A percentile compares a stretch with the other conserved stretches of the same genome.
These are phyloP conservation scores for Pichia membranifaciens DNA, from an alignment of 805 yeast species.

Conservation along the genomic window DNA sequence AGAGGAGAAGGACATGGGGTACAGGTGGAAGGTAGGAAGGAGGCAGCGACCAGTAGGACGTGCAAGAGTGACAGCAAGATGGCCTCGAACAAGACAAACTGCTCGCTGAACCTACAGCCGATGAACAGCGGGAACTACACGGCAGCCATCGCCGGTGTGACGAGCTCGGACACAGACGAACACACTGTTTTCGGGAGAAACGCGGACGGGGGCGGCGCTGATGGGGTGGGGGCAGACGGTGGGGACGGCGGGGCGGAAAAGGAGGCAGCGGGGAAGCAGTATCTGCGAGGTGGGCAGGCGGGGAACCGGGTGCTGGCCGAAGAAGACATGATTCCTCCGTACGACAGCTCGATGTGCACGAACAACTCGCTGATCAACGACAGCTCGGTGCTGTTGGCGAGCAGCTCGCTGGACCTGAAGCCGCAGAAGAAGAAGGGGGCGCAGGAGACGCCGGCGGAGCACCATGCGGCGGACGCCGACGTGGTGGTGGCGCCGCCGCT, in stretches of 20 bases:
- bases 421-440: background rate
- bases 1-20: no score
- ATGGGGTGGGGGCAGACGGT: background rate
- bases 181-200: background rate
- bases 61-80: constrained; percentile 4
- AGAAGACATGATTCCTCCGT: constrained; percentile 9
- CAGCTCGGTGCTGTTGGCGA: background rate
- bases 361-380: constrained; percentile 8
- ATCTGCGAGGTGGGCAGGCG: no score
- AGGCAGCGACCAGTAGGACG: no score
- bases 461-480: background rate
- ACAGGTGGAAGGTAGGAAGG: no score
- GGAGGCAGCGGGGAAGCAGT: no score
- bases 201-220: background rate
- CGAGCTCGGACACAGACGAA: constrained; percentile 7
- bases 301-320: background rate
- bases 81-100: constrained; percentile 20
- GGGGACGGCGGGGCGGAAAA: no score
- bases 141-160: constrained; percentile 28
- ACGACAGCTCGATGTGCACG: constrained; percentile 3
- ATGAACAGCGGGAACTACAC: constrained; percentile 30
- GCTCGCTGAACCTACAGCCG: constrained; percentile 24
- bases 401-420: background rate
- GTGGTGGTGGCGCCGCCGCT: background rate
- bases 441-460: background rate